Evolutionary conservation across 768 basidiomycete species (phyloP).

Genomic region (Podaxis pistillaris): DNA sequence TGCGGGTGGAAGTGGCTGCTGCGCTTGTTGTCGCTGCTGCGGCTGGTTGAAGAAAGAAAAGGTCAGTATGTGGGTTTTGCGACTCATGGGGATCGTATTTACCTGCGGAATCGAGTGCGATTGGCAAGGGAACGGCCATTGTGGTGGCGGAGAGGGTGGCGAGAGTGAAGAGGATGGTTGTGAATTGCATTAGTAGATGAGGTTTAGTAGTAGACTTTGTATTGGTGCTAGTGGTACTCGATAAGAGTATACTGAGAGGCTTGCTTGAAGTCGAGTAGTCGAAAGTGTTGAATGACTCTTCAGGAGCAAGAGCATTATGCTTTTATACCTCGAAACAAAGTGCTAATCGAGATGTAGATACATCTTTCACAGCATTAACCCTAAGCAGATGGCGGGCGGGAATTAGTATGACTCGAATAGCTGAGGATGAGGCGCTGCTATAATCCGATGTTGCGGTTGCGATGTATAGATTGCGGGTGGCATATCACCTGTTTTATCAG

Average conservation of each 20-base stretch:
- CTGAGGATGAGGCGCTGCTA: neutral
- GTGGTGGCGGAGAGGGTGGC: neutral
- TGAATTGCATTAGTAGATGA: neutral
- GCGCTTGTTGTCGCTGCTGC: neutral
- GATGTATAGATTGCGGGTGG: neutral
- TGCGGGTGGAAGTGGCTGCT: neutral
- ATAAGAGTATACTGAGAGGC: too few relatives aligned
- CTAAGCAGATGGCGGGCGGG: neutral
- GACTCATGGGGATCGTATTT: neutral
- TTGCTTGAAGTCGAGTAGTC: neutral
- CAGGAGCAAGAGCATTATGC: too few relatives aligned
- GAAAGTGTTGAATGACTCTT: neutral
- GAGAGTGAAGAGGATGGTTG: neutral
- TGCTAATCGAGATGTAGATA: neutral
- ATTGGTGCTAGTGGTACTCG: neutral
- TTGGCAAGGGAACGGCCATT: neutral
- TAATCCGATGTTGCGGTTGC: neutral
- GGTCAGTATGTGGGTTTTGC: neutral
- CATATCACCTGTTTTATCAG: neutral
- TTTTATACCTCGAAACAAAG: neutral
- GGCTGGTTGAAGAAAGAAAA: neutral
- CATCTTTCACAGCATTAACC: neutral
- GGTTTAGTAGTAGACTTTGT: neutral
- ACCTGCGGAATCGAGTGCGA: neutral
- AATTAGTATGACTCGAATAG: neutral